phyloP scores from a whole-genome alignment of 768 basidiomycete species.

The Termitomyces sp. region DNA sequence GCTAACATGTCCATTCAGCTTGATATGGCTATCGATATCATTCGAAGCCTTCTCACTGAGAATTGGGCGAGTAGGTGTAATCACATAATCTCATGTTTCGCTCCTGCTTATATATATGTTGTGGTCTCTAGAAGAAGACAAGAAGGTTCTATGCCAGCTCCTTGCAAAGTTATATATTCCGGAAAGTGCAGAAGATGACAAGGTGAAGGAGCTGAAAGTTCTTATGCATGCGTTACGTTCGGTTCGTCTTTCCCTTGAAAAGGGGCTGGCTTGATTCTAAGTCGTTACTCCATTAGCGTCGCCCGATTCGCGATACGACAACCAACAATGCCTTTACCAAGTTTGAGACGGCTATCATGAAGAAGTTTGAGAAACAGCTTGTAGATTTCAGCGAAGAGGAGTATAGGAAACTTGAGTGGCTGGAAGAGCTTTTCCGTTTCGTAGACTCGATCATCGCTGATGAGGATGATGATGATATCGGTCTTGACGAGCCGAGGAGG shows the following conservation, averaged over 20 bases:
- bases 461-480: slow-evolving; percentile 54
- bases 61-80: slow-evolving; percentile 48
- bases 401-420: slow-evolving; percentile 57
- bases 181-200: slow-evolving; percentile 64
- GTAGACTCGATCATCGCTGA: slow-evolving; percentile 69
- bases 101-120: slow-evolving; percentile 14
- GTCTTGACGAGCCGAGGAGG: slow-evolving; percentile 35
- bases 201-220: slow-evolving; percentile 58
- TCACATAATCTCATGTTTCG: background rate
- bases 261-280: background rate
- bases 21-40: slow-evolving; percentile 46
- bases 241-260: slow-evolving; percentile 33
- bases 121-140: slow-evolving; percentile 52
- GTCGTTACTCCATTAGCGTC: slow-evolving; percentile 23
- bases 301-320: slow-evolving; percentile 48
- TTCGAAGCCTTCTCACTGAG: slow-evolving; percentile 39
- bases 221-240: slow-evolving; percentile 55
- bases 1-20: slow-evolving; percentile 37
- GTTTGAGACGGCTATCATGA: slow-evolving; percentile 63
- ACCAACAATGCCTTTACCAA: slow-evolving; percentile 68
- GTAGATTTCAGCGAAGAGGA: slow-evolving; percentile 73
- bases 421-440: slow-evolving; percentile 65
- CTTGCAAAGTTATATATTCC: slow-evolving; percentile 68
- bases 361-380: slow-evolving; percentile 70
- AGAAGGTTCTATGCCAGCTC: slow-evolving; percentile 62